These are phyloP conservation scores for Penicillium diatomitis DNA, from an alignment of 495 filamentous ascomycete genomes.

Conservation along the genomic window DNA sequence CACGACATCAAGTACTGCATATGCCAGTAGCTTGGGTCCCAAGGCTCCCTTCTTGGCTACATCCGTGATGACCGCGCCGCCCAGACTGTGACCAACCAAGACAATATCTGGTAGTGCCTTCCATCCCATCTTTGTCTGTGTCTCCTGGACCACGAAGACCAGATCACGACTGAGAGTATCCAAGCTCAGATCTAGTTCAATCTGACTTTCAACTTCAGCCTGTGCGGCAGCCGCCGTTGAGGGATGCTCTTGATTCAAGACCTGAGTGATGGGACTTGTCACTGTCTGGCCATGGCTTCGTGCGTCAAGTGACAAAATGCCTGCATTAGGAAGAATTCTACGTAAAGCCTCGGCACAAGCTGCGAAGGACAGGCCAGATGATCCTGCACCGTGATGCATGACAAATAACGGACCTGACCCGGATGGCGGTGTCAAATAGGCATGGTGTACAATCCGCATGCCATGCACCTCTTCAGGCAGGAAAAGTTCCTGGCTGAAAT, in stretches of 20 bases:
- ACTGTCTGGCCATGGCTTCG: constrained; percentile 76
- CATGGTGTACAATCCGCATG: constrained; percentile 61
- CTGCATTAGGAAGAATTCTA: constrained; percentile 68
- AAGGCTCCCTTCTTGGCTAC: constrained; percentile 58
- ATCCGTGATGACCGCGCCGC: constrained; percentile 89
- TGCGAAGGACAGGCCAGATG: constrained; percentile 81
- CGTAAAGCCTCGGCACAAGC: constrained; percentile 68
- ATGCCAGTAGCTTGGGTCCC: constrained; percentile 64
- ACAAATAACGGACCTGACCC: constrained; percentile 69
- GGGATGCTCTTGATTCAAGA: constrained; percentile 1
- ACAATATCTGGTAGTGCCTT: constrained; percentile 60
- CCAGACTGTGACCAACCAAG: constrained; percentile 88
- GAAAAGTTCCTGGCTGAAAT: constrained; percentile 79
- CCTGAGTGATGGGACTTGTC: constrained; percentile 15
- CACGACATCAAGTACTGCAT: constrained; percentile 90
- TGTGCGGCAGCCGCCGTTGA: constrained; percentile 9
- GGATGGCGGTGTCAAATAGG: constrained; percentile 62
- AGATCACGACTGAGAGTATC: constrained; percentile 66
- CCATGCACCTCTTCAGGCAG: constrained; percentile 40
- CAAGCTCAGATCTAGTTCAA: constrained; percentile 52
- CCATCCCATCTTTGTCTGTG: constrained; percentile 60
- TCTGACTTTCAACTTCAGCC: constrained; percentile 23
- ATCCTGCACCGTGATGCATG: constrained; percentile 83
- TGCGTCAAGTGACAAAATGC: constrained; percentile 76
- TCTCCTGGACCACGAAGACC: constrained; percentile 54